These are phyloP conservation scores for Podaxis sp. DNA, from an alignment of 768 basidiomycete genomes.

Conservation along the genomic window DNA sequence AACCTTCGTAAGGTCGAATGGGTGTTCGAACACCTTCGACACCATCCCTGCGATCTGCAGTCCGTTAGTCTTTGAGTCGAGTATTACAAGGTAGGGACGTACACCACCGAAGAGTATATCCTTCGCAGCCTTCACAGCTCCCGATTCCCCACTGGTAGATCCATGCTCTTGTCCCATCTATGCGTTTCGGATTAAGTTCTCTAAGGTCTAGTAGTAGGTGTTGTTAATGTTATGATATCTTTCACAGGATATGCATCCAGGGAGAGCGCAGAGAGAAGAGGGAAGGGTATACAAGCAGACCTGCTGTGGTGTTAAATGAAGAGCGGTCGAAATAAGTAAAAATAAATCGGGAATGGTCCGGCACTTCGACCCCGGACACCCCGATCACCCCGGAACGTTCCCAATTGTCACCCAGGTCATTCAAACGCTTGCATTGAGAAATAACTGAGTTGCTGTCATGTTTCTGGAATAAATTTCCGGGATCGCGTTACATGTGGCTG, in stretches of 20 bases:
- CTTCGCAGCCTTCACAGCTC: slow-evolving; percentile 30
- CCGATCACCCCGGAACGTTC: neutral
- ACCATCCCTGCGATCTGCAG: slow-evolving; percentile 79
- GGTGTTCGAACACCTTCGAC: slow-evolving; percentile 85
- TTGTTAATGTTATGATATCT: neutral
- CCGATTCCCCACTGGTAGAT: neutral
- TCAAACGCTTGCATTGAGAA: neutral
- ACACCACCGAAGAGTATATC: slow-evolving; percentile 63
- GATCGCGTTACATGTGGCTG: too few species aligned
- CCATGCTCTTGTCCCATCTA: slow-evolving; percentile 7
- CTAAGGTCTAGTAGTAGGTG: neutral
- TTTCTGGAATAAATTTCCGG: too few species aligned
- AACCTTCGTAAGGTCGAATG: slow-evolving; percentile 94
- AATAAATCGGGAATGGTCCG: neutral
- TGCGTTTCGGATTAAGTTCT: neutral
- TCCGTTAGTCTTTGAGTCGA: neutral
- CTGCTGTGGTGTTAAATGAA: neutral
- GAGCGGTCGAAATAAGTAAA: neutral
- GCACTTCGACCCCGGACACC: neutral
- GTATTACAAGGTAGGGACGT: slow-evolving; percentile 23
- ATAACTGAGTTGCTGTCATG: neutral
- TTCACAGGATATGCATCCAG: neutral
- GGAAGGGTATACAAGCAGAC: neutral
- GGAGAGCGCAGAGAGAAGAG: neutral
- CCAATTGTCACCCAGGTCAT: neutral